Evolutionary conservation across 1,284 basidiomycete species (phyloP), one percentile per base, ranked within the genome.

Genomic region (Apiotrichum domesticum): DNA sequence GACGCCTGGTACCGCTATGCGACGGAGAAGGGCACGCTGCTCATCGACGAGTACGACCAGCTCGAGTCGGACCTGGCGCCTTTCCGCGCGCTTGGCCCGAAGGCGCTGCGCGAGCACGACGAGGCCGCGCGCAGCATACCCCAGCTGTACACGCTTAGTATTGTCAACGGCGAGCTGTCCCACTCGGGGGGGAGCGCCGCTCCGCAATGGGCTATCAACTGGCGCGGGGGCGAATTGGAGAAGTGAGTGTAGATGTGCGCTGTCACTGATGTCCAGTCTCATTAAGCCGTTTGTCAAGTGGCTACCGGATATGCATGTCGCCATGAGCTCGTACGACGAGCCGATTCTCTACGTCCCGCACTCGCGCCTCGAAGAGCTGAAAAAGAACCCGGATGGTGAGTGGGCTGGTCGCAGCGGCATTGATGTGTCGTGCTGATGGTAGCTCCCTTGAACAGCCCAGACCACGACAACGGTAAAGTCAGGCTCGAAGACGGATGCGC

Each of bases 11-110:
- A 86, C 84, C 77, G 79, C 44, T 95, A 91, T 74, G 87, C 86
- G 10, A 77, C 80, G 73, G 77, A 82, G 46, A 81, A 87, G 68
- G 78, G 83, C 32, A 84, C 91, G 56, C 83, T 86, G 59, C 82
- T 97, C 74, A 81, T 90, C 2, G 92, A 97, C 75, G 92, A 96
- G 70, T 97, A 90, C 66, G 89, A 96, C 67, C 80, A 83, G 21
- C 81, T 96, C 43, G 77, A 85, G 59, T 79, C 83, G 51, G 92
- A 96, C 71, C 76, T 96, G 52, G 82, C 80, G 15, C 90, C 90
- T 2, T 96, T 93, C 71, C 87, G 86, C 81, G 76, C 80, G 1
- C 66, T 96, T 35, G 80, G 83, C 4, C 85, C 86, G 0, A 78
- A 78, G 49, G 89, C 93, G 69, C 70, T 95, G 61, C 79, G 85